These are phyloP conservation scores for Podospora sp. DNA, from an alignment of 495 filamentous ascomycete species.

Conservation along the genomic window DNA sequence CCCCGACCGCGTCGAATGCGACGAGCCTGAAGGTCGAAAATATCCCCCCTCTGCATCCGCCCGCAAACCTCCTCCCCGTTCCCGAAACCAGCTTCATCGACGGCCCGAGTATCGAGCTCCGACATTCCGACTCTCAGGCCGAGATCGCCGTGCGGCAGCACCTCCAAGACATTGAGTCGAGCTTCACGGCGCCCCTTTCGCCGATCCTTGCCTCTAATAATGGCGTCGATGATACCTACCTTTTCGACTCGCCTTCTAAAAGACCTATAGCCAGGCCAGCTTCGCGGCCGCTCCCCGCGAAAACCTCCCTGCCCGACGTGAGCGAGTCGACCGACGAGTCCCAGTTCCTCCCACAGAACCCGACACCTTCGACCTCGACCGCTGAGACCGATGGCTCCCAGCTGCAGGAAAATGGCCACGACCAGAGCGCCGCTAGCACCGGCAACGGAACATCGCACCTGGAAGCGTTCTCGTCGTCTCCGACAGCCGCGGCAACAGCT, in stretches of 20 bases:
- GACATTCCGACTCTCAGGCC: slow-evolving; percentile 45
- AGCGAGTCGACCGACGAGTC: slow-evolving; percentile 28
- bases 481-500: slow-evolving; percentile 64
- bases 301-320: slow-evolving; percentile 14
- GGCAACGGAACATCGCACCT: slow-evolving; percentile 55
- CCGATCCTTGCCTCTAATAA: slow-evolving; percentile 47
- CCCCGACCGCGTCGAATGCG: slow-evolving; percentile 18
- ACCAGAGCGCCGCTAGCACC: slow-evolving; percentile 43
- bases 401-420: slow-evolving; percentile 24
- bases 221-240: slow-evolving; percentile 64
- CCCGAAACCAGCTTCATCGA: slow-evolving; percentile 50
- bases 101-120: slow-evolving; percentile 42
- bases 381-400: slow-evolving; percentile 26
- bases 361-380: slow-evolving; percentile 25
- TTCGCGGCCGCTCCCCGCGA: slow-evolving; percentile 13
- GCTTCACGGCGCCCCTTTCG: slow-evolving; percentile 66
- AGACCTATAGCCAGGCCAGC: slow-evolving; percentile 23
- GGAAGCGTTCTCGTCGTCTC: slow-evolving; percentile 66
- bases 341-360: slow-evolving; percentile 29
- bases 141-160: slow-evolving; percentile 55
- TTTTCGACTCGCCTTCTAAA: slow-evolving; percentile 57
- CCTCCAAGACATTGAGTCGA: slow-evolving; percentile 86
- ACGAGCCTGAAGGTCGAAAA: slow-evolving; percentile 29
- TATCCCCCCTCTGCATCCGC: slow-evolving; percentile 30
- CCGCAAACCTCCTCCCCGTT: slow-evolving; percentile 18